Evolutionary conservation across 257 asterid species (phyloP), one percentile per base, ranked within the genome.

Genomic region (Nicotiana sylvestris): DNA sequence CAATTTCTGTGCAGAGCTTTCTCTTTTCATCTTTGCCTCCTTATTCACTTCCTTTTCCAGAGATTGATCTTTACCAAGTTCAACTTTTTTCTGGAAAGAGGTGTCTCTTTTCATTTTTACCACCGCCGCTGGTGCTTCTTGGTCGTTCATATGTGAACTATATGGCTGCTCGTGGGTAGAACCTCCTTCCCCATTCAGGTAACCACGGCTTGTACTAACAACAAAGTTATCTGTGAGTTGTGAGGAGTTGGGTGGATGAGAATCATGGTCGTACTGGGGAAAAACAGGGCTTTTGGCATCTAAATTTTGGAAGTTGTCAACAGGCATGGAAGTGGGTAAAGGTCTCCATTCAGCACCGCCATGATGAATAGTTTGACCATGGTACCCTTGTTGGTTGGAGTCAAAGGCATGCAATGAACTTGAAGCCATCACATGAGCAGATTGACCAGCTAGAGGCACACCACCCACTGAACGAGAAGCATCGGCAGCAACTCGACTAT

Each of bases 321-420:
- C 81, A 49, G 83, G 89, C 72, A 84, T 85, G 82, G 82, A 80
- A 87, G 83, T 81, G 76, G 85, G 82, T 60, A 88, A 82, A 11
- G 88, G 90, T 81, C 85, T 87, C 91, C 89, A 84, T 82, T 87
- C 93, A 76, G 88, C 87, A 66, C 86, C 95, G 30, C 88, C 92
- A 30, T 72, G 88, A 76, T 82, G 86, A 82, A 82, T 77, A 70
- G 85, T 76, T 51, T 86, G 87, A 77, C 61, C 82, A 79, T 76
- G 91, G 89, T 86, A 81, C 80, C 82, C 89, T 68, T 29, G 91
- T 43, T 91, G 81, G 49, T 84, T 85, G 77, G 91, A 84, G 87
- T 87, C 90, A 68, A 82, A 81, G 84, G 90, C 84, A 78, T 78
- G 85, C 62, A 92, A 85, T 78, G 87, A 83, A 84, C 86, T 87